phyloP scores from a whole-genome alignment of 805 yeast genomes.

The Candida taoyuanica region DNA sequence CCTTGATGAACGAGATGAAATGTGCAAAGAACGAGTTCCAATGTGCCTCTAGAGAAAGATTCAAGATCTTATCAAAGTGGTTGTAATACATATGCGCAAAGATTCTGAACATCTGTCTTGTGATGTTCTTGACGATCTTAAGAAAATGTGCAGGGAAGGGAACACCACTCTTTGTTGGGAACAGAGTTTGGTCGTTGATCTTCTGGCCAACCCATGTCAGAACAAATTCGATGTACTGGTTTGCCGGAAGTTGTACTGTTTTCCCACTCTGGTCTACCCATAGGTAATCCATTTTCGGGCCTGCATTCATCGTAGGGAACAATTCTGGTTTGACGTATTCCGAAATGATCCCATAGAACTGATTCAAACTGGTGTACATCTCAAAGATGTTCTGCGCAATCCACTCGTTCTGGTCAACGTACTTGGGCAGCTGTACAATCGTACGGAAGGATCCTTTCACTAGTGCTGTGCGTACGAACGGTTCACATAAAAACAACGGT shows the following conservation, averaged over 20 bases:
- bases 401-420: conserved; percentile 96
- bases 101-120: conserved; percentile 88
- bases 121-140: conserved; percentile 80
- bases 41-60: conserved; percentile 89
- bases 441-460: conserved; percentile 97
- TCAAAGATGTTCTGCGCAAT: conserved; percentile 89
- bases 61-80: conserved; percentile 92
- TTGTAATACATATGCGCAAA: conserved; percentile 94
- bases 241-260: conserved; percentile 83
- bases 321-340: conserved; percentile 89
- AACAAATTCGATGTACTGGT: conserved; percentile 88
- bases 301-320: conserved; percentile 94
- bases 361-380: conserved; percentile 77
- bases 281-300: conserved; percentile 82
- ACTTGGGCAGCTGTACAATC: conserved; percentile 90
- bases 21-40: conserved; percentile 98
- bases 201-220: conserved; percentile 85
- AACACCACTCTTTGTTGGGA: conserved; percentile 85
- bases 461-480: conserved; percentile 87
- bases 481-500: conserved; percentile 76
- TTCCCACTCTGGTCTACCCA: conserved; percentile 86
- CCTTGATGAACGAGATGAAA: conserved; percentile 80
- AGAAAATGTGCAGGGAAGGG: conserved; percentile 86
- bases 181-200: conserved; percentile 81
- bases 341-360: conserved; percentile 84